Percentiles rank a stretch among this genome's conserved stretches.
These are phyloP conservation scores for Diaporthe citri DNA, from an alignment of 2,329 filamentous ascomycete genomes.

Conservation along the genomic window DNA sequence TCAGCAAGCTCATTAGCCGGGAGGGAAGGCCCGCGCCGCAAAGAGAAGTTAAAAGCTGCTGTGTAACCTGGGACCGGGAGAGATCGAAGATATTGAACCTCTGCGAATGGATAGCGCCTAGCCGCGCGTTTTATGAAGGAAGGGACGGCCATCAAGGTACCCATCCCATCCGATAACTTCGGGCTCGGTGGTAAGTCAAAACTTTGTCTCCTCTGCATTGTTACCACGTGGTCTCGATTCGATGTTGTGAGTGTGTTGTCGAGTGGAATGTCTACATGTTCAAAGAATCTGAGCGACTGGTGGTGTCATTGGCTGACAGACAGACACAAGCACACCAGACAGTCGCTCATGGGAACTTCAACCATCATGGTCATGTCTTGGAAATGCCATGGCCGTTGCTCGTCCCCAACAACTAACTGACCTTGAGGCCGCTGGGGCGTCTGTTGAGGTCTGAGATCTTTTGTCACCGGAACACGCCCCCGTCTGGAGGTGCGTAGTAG, in stretches of 20 bases:
- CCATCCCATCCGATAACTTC: not conserved
- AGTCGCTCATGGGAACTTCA: slow-evolving; percentile 1
- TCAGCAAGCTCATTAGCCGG: slow-evolving; percentile 10
- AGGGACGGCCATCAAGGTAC: slow-evolving; percentile 25
- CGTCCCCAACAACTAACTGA: slow-evolving; percentile 3
- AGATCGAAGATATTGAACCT: not conserved
- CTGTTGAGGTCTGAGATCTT: slow-evolving; percentile 15
- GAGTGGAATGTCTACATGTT: not conserved
- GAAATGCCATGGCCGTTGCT: not conserved
- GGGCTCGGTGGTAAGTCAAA: not conserved
- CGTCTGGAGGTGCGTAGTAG: slow-evolving; percentile 4
- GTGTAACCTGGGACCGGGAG: slow-evolving; percentile 17
- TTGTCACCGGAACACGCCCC: slow-evolving; percentile 15
- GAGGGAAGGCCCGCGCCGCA: slow-evolving; percentile 38
- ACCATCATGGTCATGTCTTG: not conserved
- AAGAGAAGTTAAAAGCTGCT: not conserved
- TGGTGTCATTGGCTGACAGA: not conserved
- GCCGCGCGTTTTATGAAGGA: slow-evolving; percentile 21
- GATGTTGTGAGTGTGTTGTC: not conserved
- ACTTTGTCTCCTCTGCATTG: not conserved
- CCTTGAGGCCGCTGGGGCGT: not conserved
- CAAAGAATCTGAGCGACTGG: not conserved
- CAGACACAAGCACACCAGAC: not conserved
- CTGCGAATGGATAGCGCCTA: not conserved
- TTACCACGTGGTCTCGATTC: slow-evolving; percentile 1